Conservation (phyloP, 768 basidiomycete species). For the Boletales sp. region DNA sequence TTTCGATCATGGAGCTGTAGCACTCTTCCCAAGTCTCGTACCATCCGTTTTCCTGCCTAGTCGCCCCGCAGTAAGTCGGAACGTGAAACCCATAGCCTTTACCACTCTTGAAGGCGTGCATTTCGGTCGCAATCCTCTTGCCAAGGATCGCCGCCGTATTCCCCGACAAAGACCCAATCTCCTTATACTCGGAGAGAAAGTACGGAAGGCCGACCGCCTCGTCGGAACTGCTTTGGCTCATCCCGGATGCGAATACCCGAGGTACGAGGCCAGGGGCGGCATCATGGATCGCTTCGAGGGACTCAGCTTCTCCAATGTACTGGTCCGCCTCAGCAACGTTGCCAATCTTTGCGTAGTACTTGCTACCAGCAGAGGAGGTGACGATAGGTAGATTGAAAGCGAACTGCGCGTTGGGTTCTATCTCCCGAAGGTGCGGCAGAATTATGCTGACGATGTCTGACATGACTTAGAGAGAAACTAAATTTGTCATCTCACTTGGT, state of each 20-base stretch:
- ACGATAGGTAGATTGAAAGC: slow-evolving; percentile 43
- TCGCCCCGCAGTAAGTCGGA: slow-evolving; percentile 76
- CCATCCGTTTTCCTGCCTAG: slow-evolving; percentile 71
- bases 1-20: slow-evolving; percentile 57
- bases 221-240: slow-evolving; percentile 25
- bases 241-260: slow-evolving; percentile 47
- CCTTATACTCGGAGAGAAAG: slow-evolving; percentile 75
- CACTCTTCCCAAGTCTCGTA: slow-evolving; percentile 68
- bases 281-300: slow-evolving; percentile 55
- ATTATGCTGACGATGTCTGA: slow-evolving; percentile 26
- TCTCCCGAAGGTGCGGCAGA: slow-evolving; percentile 40
- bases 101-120: slow-evolving; percentile 54
- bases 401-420: slow-evolving; percentile 53
- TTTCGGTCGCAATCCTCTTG: slow-evolving; percentile 58
- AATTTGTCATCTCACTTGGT: too few species aligned
- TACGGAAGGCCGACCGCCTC: slow-evolving; percentile 44
- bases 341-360: slow-evolving; percentile 65
- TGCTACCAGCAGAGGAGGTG: slow-evolving; percentile 51
- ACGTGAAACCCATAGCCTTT: slow-evolving; percentile 67
- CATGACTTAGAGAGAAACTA: slow-evolving; percentile 11
- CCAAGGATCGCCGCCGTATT: slow-evolving; percentile 50
- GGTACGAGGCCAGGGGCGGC: slow-evolving; percentile 74
- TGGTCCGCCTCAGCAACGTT: slow-evolving; percentile 54
- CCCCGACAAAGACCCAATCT: slow-evolving; percentile 45
- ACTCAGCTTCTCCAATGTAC: slow-evolving; percentile 64